These are phyloP conservation scores for Coemansia sp. DNA, from an alignment of 192 early-diverging fungal species.

Conservation along the genomic window DNA sequence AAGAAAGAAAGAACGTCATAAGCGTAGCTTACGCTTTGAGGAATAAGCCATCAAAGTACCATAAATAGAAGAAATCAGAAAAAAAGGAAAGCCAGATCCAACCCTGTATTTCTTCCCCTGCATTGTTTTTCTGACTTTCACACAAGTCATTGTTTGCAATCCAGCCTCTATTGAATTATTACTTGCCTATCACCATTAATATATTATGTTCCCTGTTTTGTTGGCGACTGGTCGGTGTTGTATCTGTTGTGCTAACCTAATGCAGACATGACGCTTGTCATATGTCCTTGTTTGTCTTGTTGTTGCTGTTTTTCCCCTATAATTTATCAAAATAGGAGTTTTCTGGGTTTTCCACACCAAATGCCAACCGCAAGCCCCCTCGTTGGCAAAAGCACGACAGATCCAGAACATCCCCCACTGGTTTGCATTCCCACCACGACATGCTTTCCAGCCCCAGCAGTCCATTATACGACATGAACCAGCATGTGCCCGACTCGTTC, in stretches of 20 bases:
- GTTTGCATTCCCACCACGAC: slow-evolving; percentile 3
- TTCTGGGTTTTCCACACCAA: slow-evolving; percentile 41
- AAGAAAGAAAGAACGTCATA: neutral
- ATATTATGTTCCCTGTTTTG: too few relatives aligned
- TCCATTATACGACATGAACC: slow-evolving; percentile 21
- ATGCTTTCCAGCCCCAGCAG: slow-evolving; percentile 35
- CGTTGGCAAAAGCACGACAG: slow-evolving; percentile 21
- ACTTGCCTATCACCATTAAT: neutral
- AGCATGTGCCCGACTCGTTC: slow-evolving; percentile 10
- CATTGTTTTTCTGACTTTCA: neutral
- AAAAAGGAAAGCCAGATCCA: neutral
- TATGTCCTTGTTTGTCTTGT: slow-evolving; percentile 1
- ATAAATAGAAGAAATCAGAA: neutral
- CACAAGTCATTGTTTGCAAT: neutral
- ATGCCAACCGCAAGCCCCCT: slow-evolving; percentile 30
- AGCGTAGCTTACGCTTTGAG: neutral
- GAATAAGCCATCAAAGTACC: neutral
- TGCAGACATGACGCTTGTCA: neutral
- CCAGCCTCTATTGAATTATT: neutral
- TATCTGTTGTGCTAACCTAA: neutral
- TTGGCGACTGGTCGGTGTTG: too few relatives aligned
- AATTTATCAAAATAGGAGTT: slow-evolving; percentile 25
- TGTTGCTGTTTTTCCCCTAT: neutral
- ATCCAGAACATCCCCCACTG: slow-evolving; percentile 10
- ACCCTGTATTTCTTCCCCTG: neutral